Evolutionary conservation across 495 filamentous ascomycete genomes (phyloP), one percentile per base, ranked within the genome.

Genomic region (Aspergillus saccharolyticus): DNA sequence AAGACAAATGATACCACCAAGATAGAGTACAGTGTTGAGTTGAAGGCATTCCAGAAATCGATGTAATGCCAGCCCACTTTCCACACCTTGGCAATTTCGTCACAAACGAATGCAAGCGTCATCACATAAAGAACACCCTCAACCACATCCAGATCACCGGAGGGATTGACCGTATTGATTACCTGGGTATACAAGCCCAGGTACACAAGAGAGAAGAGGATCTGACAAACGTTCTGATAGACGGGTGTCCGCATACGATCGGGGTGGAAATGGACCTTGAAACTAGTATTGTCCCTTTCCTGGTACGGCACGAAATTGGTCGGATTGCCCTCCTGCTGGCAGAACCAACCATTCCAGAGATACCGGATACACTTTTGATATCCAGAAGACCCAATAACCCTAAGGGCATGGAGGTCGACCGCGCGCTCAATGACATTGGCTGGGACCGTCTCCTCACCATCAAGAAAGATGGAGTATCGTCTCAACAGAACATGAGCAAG

Each of bases 21-120:
- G 0, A 96, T 69, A 0, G 78, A 66, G 70, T 97, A 98, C 3
- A 98, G 80, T 0, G 86, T 82, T 17, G 80, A 76, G 69, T 97
- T 98, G 77, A 97, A 96, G 15, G 88, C 87, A 60, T 92, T 96
- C 94, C 93, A 97, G 63, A 98, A 98, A 28, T 87, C 84, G 53
- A 98, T 74, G 64, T 96, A 96, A 60, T 87, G 87, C 53, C 85
- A 74, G 4, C 94, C 94, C 18, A 96, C 86, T 66, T 98, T 98
- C 82, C 89, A 96, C 58, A 96, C 81, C 67, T 98, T 98, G 52
- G 80, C 66, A 8, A 83, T 55, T 64, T 98, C 95, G 63, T 97
- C 92, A 62, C 84, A 89, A 47, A 96, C 81, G 73, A 96, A 98
- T n/a, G 90, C 91, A 10, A 92, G 72, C 0, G 93, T 97, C 76